Base-by-base conservation (phyloP, 164 flowering plant genomes). In the Vitis amurensis region DNA sequence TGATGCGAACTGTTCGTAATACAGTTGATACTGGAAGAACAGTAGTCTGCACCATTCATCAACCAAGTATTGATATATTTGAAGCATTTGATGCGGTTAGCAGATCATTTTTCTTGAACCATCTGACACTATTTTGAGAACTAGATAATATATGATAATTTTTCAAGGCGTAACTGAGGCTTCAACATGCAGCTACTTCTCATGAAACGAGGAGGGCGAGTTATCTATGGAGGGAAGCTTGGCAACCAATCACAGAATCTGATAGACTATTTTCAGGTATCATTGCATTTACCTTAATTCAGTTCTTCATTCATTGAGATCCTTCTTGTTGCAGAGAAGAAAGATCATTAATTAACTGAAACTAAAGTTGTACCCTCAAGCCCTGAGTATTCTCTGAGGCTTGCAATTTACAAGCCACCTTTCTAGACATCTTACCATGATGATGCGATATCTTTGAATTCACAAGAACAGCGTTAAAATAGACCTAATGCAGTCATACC, bases 31-130 rank as follows among this genome's bases (percentile, higher is more conserved):
- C 97, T 6, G 97, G 98, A 69, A 85, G 98, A 79, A 94, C 97
- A 0, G 97, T 94, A 23, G 98, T 94, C 59, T 94, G 98, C 85
- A 94, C 98, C 68, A 92, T 94, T 57, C 98, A 94, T 80, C 98
- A 92, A 71, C 98, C 98, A 23, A 91, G 97, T 64, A 94, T 92
- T 71, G 97, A 92, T 59, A 94, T 91, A 66, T 94, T 92, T 80
- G 97, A 94, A 87, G 91, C 98, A 65, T 94, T 94, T 84, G 97
- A 94, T 75, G 97, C 91, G 95, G 98, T 89, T 59, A n/a, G 76
- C 61, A n/a, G 11, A 19, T 37, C 49, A 48, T 11, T 59, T 50
- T 55, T 19, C 62, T 9, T 55, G 13, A 7, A 9, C 11, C n/a
- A 2, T 30, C 19, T 16, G 55, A 49, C 48, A 17, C 17, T 11